Conservation (phyloP, 2,329 filamentous ascomycete genomes). For the Alternaria angustiovoidea region DNA sequence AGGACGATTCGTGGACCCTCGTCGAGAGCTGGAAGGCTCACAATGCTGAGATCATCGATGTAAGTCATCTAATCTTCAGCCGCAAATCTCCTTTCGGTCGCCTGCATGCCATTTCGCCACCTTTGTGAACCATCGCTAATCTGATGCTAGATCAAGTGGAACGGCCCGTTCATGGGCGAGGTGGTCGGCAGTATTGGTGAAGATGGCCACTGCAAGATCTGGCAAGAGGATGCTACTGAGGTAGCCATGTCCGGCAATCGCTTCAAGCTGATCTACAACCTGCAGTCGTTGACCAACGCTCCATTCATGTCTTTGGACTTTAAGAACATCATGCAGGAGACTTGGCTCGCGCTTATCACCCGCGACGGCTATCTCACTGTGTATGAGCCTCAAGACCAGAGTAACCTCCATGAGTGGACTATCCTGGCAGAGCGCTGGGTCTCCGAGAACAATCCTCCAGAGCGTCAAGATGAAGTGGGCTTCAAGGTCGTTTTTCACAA, state of each 20-base stretch:
- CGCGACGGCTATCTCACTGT: slow-evolving; percentile 81
- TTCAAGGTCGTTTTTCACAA: slow-evolving; percentile 91
- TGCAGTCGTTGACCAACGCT: slow-evolving; percentile 71
- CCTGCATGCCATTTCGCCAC: slow-evolving; percentile 30
- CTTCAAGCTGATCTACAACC: slow-evolving; percentile 75
- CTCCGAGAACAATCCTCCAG: slow-evolving; percentile 67
- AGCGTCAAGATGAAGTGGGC: slow-evolving; percentile 82
- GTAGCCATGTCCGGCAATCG: slow-evolving; percentile 76
- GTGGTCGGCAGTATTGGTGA: slow-evolving; percentile 87
- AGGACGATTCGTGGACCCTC: slow-evolving; percentile 78
- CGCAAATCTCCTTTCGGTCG: slow-evolving; percentile 24
- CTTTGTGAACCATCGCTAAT: slow-evolving; percentile 31
- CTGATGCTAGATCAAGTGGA: slow-evolving; percentile 80
- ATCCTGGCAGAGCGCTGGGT: slow-evolving; percentile 79
- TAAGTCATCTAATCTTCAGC: slow-evolving; percentile 54
- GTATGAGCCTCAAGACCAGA: slow-evolving; percentile 85
- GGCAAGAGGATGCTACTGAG: slow-evolving; percentile 88
- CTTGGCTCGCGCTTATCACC: slow-evolving; percentile 84
- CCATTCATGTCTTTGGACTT: slow-evolving; percentile 83
- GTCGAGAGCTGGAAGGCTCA: slow-evolving; percentile 91
- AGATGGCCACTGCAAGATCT: slow-evolving; percentile 89
- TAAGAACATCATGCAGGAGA: slow-evolving; percentile 83
- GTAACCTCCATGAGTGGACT: slow-evolving; percentile 79
- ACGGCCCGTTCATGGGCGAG: slow-evolving; percentile 87
- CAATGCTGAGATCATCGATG: slow-evolving; percentile 87